Conservation (phyloP, 345 rosid species). For the Litchi chinensis region DNA sequence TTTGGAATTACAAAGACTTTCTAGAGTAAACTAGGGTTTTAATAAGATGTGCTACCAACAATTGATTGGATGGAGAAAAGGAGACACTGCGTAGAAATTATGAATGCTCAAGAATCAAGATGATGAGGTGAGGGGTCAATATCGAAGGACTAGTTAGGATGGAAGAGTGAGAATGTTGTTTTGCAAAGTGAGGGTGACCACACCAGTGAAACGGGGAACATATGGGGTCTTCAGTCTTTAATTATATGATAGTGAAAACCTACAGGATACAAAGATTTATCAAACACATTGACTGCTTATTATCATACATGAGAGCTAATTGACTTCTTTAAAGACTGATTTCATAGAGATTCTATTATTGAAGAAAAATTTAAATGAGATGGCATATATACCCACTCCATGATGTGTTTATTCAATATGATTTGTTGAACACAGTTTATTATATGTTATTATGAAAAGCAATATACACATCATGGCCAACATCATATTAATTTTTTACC, state of each 20-base stretch:
- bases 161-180: neutral
- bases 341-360: neutral
- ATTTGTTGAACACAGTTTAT: neutral
- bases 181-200: neutral
- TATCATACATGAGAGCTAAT: neutral
- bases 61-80: neutral
- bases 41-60: too few species aligned
- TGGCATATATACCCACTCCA: too few species aligned
- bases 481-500: neutral
- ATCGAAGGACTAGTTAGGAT: neutral
- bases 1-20: too few species aligned
- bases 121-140: neutral
- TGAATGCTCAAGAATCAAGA: neutral
- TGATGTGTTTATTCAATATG: neutral
- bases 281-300: neutral
- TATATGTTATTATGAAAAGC: too few species aligned
- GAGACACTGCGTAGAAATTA: neutral
- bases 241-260: neutral
- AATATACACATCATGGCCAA: too few species aligned
- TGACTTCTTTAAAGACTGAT: neutral
- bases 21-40: too few species aligned
- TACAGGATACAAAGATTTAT: neutral
- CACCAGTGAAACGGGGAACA: neutral
- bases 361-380: too few species aligned
- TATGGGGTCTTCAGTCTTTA: neutral